Conservation (phyloP, 2,329 filamentous ascomycete species). For the Daldinia eschscholtzii region DNA sequence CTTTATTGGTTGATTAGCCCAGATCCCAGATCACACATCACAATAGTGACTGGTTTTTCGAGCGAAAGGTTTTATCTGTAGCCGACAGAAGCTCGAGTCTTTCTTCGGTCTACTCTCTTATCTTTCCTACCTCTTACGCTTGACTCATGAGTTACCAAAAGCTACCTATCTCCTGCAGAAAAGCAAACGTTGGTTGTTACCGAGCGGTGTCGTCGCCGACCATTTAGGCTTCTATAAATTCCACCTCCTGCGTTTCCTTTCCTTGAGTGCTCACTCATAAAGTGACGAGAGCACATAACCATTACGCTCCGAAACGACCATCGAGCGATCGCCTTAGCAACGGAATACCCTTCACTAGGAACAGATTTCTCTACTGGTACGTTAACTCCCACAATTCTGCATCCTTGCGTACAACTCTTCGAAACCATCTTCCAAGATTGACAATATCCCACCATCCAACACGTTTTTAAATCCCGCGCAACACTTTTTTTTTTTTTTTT, state of each 20-base stretch:
- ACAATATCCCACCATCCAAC: not conserved
- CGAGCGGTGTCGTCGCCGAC: not conserved
- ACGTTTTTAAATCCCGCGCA: not conserved
- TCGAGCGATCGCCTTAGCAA: not conserved
- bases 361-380: slow-evolving; percentile 2
- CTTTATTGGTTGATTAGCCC: slow-evolving; percentile 3
- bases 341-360: not conserved
- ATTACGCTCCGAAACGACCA: not conserved
- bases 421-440: not conserved
- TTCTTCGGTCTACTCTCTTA: slow-evolving; percentile 2
- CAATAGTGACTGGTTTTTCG: not conserved
- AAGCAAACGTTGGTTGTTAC: not conserved
- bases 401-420: not conserved
- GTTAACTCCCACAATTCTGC: not conserved
- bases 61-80: not conserved
- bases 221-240: slow-evolving; percentile 1
- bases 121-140: not conserved
- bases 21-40: not conserved
- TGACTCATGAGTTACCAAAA: not conserved
- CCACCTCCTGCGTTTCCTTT: not conserved
- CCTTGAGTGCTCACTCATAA: not conserved
- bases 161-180: not conserved
- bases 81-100: not conserved
- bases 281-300: not conserved
- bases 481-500: not conserved